These are phyloP conservation scores for Beta macrorhiza DNA, from an alignment of 179 eudicot genomes.

Conservation along the genomic window DNA sequence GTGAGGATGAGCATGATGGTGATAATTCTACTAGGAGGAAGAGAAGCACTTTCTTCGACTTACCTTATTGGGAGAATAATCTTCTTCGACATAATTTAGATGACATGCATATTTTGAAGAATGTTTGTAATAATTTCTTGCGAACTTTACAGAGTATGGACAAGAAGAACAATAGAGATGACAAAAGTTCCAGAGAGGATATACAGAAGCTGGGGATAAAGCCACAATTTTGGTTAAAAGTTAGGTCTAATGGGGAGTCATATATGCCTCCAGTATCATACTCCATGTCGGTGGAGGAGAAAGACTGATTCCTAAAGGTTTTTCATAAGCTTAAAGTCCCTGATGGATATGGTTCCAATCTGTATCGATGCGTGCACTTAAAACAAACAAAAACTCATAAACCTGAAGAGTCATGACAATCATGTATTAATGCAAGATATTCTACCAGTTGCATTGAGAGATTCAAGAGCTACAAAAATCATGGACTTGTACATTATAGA, in stretches of 20 bases:
- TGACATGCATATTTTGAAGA: constrained; percentile 25
- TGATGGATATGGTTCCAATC: constrained; percentile 23
- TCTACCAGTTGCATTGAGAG: background rate
- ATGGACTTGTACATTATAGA: no score
- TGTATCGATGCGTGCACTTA: constrained; percentile 15
- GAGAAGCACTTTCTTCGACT: no score
- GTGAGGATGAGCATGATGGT: background rate
- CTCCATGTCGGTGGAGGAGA: no score
- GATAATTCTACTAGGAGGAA: no score
- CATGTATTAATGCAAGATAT: constrained; percentile 19
- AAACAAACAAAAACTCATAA: background rate
- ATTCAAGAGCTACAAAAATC: background rate
- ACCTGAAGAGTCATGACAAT: background rate
- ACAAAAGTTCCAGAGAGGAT: no score
- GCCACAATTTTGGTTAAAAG: constrained; percentile 10
- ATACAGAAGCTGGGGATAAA: background rate
- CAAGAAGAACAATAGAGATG: background rate
- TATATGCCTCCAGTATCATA: no score
- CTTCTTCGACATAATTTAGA: constrained; percentile 21
- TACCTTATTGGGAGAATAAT: no score
- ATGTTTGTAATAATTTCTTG: constrained; percentile 14
- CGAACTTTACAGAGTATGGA: constrained; percentile 16
- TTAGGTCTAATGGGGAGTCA: background rate
- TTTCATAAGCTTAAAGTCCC: constrained; percentile 10
- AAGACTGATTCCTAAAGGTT: no score